These are phyloP conservation scores for Chlamydomonas sp. DNA, from an alignment of 139 green algal genomes.

Conservation along the genomic window DNA sequence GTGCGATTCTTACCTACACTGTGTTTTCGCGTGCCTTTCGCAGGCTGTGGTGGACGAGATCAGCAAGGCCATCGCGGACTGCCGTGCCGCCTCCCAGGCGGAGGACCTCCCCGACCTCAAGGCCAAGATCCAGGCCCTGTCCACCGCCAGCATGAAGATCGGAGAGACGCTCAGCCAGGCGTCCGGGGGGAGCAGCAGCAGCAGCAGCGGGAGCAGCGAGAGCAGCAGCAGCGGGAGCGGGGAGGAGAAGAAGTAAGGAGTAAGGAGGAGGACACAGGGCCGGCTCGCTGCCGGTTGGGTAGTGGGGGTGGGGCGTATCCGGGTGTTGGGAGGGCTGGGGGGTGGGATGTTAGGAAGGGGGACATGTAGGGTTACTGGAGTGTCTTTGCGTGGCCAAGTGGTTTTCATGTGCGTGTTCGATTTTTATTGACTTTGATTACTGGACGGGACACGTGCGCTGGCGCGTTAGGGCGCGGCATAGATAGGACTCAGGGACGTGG, in stretches of 20 bases:
- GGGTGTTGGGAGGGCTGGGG: too few species aligned
- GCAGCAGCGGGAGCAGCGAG: not conserved
- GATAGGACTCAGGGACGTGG: too few species aligned
- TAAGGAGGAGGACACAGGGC: too few species aligned
- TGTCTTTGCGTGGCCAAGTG: too few species aligned
- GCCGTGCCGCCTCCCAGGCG: conserved; percentile 62
- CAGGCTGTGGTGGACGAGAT: conserved; percentile 92
- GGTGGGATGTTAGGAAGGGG: too few species aligned
- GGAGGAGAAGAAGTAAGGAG: conserved; percentile 34
- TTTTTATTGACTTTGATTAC: too few species aligned
- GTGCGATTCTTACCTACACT: not conserved
- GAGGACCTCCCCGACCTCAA: conserved; percentile 77
- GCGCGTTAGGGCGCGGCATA: too few species aligned
- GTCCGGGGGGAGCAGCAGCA: not conserved
- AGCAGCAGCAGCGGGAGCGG: not conserved
- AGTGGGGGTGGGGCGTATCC: too few species aligned
- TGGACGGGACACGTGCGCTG: too few species aligned
- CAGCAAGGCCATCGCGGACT: conserved; percentile 78
- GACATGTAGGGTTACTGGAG: too few species aligned
- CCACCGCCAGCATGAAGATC: conserved; percentile 96
- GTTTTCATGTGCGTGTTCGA: too few species aligned
- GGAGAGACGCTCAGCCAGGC: conserved; percentile 81
- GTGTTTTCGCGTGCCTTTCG: conserved; percentile 16
- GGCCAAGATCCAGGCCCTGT: conserved; percentile 83
- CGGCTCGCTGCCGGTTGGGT: too few species aligned